These are phyloP conservation scores for Atkinsonella texensis DNA, from an alignment of 2,329 filamentous ascomycete species.

Conservation along the genomic window DNA sequence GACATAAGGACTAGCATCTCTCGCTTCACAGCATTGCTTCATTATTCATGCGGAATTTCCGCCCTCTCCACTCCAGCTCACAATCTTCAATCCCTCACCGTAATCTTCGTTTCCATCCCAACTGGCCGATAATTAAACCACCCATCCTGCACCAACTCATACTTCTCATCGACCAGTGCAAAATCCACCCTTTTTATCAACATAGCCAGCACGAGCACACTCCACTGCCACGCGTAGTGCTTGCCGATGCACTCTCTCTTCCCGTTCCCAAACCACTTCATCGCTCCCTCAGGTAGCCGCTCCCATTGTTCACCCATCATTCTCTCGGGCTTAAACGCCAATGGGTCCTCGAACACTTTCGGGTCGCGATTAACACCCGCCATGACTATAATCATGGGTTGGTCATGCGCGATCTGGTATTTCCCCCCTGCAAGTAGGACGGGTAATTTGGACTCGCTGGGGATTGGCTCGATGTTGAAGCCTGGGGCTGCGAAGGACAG, in stretches of 20 bases:
- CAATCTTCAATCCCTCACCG: conserved; percentile 17
- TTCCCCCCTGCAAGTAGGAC: conserved; percentile 35
- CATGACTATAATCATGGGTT: conserved; percentile 36
- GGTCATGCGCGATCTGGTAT: conserved; percentile 36
- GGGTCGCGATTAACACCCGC: conserved; percentile 39
- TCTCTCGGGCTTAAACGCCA: conserved; percentile 33
- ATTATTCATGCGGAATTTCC: no score
- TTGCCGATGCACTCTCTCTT: conserved; percentile 40
- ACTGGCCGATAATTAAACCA: conserved; percentile 41
- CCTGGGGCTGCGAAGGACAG: conserved; percentile 41
- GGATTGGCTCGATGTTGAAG: conserved; percentile 40
- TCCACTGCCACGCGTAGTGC: conserved; percentile 36
- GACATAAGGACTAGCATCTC: no score
- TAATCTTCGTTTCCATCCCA: conserved; percentile 31
- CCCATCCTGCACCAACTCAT: conserved; percentile 33
- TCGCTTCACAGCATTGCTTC: no score
- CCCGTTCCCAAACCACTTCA: conserved; percentile 40
- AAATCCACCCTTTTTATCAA: conserved; percentile 35
- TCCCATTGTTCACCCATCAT: conserved; percentile 36
- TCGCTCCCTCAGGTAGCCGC: conserved; percentile 29
- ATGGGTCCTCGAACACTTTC: conserved; percentile 33
- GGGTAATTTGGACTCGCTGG: conserved; percentile 28
- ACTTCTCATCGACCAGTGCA: conserved; percentile 27
- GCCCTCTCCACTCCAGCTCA: no score
- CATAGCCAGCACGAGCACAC: conserved; percentile 27